Evolutionary conservation across 2,329 filamentous ascomycete species (phyloP).

Genomic region (Paecilomyces dactylethromorphus): DNA sequence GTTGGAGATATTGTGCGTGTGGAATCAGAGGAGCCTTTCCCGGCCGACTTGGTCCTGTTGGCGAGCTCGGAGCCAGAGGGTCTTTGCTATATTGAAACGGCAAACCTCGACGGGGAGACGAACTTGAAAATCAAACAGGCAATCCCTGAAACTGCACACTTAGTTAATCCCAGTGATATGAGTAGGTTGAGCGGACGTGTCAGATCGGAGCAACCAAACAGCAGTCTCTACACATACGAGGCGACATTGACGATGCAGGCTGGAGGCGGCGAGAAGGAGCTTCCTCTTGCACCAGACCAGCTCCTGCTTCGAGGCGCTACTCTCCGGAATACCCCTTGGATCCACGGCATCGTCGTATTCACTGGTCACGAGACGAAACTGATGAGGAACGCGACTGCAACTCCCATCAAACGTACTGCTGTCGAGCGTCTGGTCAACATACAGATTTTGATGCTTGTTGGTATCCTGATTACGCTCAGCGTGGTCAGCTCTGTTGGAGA

Average conservation of each 20-base stretch:
- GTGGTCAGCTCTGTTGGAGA: slow-evolving; percentile 89
- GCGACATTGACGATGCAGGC: slow-evolving; percentile 87
- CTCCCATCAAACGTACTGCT: slow-evolving; percentile 95
- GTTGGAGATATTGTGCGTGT: slow-evolving; percentile 92
- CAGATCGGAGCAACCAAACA: slow-evolving; percentile 95
- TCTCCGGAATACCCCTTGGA: slow-evolving; percentile 91
- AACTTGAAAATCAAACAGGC: slow-evolving; percentile 99
- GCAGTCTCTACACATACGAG: slow-evolving; percentile 96
- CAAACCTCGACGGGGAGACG: slow-evolving; percentile 94
- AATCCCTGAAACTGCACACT: slow-evolving; percentile 79
- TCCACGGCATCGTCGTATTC: slow-evolving; percentile 93
- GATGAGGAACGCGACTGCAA: slow-evolving; percentile 95
- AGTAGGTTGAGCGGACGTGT: slow-evolving; percentile 79
- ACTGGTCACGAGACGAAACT: slow-evolving; percentile 97
- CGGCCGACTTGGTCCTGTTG: slow-evolving; percentile 83
- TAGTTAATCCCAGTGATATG: slow-evolving; percentile 82
- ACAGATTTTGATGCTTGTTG: slow-evolving; percentile 84
- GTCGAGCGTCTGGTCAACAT: slow-evolving; percentile 91
- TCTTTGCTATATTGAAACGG: slow-evolving; percentile 96
- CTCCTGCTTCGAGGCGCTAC: slow-evolving; percentile 88
- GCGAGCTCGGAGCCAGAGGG: slow-evolving; percentile 96
- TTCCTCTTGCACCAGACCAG: slow-evolving; percentile 85
- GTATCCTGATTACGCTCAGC: slow-evolving; percentile 75
- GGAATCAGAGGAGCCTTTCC: slow-evolving; percentile 90
- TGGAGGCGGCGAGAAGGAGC: slow-evolving; percentile 86